Evolutionary conservation across 2,329 filamentous ascomycete species (phyloP), one percentile per base, ranked within the genome.

Genomic region (Xylaria hypoxylon): DNA sequence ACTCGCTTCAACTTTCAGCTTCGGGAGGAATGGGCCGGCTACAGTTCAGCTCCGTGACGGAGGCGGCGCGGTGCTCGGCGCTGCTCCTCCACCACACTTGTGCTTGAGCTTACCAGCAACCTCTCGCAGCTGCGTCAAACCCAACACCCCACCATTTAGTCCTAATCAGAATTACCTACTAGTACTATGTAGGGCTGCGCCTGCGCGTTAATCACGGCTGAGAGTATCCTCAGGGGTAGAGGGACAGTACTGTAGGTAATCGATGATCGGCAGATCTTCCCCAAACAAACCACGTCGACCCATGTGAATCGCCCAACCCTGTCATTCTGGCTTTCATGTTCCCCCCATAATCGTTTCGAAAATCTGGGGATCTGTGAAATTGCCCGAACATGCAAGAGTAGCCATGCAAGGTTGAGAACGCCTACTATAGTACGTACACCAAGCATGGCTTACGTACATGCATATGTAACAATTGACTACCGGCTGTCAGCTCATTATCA

Each of bases 231-330:
- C 55, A 64, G 60, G 64, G 64, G 64, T 52, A 57, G 28, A 3
- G 35, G 35, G 35, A 26, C n/a, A 28, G 15, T n/a, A n/a, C n/a
- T n/a, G 40, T 17, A 33, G n/a, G 17, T 33, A 24, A 8, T 40
- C 60, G 47, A 51, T 60, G 65, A 67, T 67, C 65, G 60, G 26
- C 61, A 45, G 65, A 67, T 67, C 65, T 64, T 35, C 53, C 53
- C 26, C 52, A 11, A 26, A 22, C 24, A 33, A 24, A 26, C n/a
- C 19, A 8, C 31, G 31, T 42, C 15, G 15, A 55, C 15, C 40
- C 57, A 31, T 19, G 24, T 55, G 15, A 56, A 60, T 33, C 51
- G 26, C 35, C 45, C 51, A 40, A 44, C 38, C 38, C 22, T 33
- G 31, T 17, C 33, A 45, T 42, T 5, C 33, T 55, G 40, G 42